Conservation (phyloP, 2,329 filamentous ascomycete genomes). For the Trichoderma sp. region DNA sequence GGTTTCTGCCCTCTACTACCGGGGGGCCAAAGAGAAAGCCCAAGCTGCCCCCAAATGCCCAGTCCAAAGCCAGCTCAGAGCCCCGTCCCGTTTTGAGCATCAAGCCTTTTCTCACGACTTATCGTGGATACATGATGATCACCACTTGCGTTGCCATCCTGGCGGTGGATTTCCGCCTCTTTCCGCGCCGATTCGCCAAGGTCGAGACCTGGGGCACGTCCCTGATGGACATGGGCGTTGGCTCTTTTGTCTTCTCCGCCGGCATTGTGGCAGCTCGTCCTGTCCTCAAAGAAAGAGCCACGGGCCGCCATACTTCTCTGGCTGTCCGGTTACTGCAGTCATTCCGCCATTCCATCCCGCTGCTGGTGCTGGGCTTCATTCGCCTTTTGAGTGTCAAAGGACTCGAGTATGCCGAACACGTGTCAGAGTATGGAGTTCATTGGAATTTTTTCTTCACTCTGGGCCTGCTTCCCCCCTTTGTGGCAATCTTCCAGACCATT, state of each 20-base stretch:
- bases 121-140: constrained; percentile 89
- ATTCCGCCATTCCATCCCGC: constrained; percentile 78
- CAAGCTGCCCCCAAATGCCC: constrained; percentile 48
- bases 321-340: constrained; percentile 65
- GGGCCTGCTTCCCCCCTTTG: constrained; percentile 83
- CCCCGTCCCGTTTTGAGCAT: constrained; percentile 62
- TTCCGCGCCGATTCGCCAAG: constrained; percentile 93
- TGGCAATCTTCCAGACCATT: constrained; percentile 77
- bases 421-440: constrained; percentile 95
- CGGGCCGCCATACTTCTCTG: constrained; percentile 55
- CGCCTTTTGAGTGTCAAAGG: constrained; percentile 90
- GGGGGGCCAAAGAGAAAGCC: constrained; percentile 51
- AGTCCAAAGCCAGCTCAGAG: constrained; percentile 39
- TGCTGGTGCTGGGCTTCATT: constrained; percentile 78
- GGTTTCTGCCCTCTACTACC: constrained; percentile 51
- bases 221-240: constrained; percentile 97
- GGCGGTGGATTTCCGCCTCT: constrained; percentile 93
- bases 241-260: constrained; percentile 94
- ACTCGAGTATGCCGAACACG: constrained; percentile 94
- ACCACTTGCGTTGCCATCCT: constrained; percentile 88
- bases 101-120: constrained; percentile 91
- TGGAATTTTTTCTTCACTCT: constrained; percentile 99
- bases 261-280: constrained; percentile 88
- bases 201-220: constrained; percentile 99
- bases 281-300: constrained; percentile 70